These are phyloP conservation scores for Laburnicola sp. DNA, from an alignment of 2,329 filamentous ascomycete genomes.

Conservation along the genomic window DNA sequence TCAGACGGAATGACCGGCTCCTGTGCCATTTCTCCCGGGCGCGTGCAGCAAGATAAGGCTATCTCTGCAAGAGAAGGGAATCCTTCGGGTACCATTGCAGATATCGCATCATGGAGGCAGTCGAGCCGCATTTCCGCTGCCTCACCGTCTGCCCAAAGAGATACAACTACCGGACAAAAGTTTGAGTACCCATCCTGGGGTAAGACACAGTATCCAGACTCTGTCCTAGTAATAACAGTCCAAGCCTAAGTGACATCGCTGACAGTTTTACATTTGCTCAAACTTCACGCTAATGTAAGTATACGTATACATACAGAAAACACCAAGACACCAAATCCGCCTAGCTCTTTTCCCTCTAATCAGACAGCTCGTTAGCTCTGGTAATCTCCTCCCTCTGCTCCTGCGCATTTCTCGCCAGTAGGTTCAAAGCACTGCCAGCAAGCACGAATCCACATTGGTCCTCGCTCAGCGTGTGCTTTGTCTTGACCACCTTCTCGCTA, in stretches of 20 bases:
- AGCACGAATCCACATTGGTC: conserved; percentile 93
- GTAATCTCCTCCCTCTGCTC: conserved; percentile 43
- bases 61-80: background rate
- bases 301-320: background rate
- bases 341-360: conserved; percentile 27
- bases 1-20: background rate
- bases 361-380: conserved; percentile 42
- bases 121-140: no score
- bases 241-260: no score
- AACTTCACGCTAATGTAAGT: background rate
- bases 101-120: background rate
- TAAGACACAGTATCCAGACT: background rate
- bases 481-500: conserved; percentile 69
- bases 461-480: conserved; percentile 84
- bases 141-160: no score
- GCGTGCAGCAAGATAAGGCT: no score
- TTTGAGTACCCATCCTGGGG: background rate
- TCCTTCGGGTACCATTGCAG: conserved; percentile 2
- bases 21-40: background rate
- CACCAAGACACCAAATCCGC: conserved; percentile 8
- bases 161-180: no score
- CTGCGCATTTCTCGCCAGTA: conserved; percentile 69
- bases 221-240: no score
- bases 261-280: background rate
- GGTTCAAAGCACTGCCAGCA: conserved; percentile 89